phyloP scores from a whole-genome alignment of 2,329 filamentous ascomycete species.

The Tolypocladium capitatum region DNA sequence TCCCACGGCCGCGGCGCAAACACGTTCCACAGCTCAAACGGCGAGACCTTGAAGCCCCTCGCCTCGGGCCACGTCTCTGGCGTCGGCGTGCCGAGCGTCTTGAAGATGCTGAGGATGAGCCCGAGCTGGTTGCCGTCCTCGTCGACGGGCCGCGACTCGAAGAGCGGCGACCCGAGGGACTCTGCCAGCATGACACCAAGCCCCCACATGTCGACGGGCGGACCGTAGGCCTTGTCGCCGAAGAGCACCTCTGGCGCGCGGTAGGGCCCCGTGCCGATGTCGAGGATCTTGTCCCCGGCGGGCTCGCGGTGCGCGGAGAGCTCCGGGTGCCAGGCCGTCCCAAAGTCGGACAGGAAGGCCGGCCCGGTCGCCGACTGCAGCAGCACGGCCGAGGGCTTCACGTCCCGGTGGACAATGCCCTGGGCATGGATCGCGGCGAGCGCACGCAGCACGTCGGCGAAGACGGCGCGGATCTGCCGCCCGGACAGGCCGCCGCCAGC shows the following conservation, averaged over 20 bases:
- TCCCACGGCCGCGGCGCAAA: constrained; percentile 60
- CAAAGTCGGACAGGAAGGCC: constrained; percentile 79
- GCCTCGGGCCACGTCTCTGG: constrained; percentile 75
- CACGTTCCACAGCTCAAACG: constrained; percentile 79
- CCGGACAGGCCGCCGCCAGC: constrained; percentile 12
- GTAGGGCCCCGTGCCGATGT: constrained; percentile 88
- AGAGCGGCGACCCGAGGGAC: constrained; percentile 53
- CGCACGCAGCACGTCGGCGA: constrained; percentile 54
- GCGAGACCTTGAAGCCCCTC: constrained; percentile 50
- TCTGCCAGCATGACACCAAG: constrained; percentile 77
- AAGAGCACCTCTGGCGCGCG: constrained; percentile 84
- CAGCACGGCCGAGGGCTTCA: constrained; percentile 86
- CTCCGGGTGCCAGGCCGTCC: constrained; percentile 69
- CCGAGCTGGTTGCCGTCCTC: constrained; percentile 87
- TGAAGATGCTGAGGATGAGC: constrained; percentile 84
- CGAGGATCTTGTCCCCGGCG: constrained; percentile 62
- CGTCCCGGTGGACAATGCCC: constrained; percentile 80
- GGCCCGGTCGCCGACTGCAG: constrained; percentile 54
- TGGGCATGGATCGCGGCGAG: constrained; percentile 57
- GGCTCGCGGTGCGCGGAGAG: constrained; percentile 49
- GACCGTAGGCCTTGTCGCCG: constrained; percentile 59
- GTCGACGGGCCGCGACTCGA: constrained; percentile 58
- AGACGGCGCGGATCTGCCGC: constrained; percentile 31
- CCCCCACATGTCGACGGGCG: constrained; percentile 77
- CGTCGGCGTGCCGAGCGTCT: constrained; percentile 77